Conservation (phyloP, 495 filamentous ascomycete genomes). For the Penicillium steckii region DNA sequence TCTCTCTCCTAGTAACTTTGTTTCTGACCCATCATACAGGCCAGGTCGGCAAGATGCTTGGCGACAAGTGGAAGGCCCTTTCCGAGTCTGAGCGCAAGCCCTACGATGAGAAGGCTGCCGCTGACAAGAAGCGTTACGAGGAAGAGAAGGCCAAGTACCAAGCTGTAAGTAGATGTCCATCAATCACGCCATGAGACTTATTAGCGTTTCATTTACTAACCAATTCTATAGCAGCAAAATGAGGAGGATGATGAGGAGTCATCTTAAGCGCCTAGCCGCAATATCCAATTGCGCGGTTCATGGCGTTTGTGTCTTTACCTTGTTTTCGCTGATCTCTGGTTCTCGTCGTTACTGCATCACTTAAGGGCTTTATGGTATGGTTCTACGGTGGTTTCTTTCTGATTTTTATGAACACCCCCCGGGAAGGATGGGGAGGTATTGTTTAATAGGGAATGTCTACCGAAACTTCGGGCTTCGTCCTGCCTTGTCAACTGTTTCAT, state of each 20-base stretch:
- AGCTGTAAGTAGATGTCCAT: conserved; percentile 51
- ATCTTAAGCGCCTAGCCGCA: conserved; percentile 32
- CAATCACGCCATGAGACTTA: neutral
- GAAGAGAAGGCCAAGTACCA: conserved; percentile 94
- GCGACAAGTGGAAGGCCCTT: conserved; percentile 96
- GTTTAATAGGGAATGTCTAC: neutral
- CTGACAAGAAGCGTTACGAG: conserved; percentile 98
- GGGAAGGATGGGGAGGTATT: conserved; percentile 24
- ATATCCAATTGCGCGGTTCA: conserved; percentile 24
- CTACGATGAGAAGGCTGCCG: conserved; percentile 92
- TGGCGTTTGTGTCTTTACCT: conserved; percentile 35
- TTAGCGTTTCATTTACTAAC: conserved; percentile 20
- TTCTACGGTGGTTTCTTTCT: conserved; percentile 44
- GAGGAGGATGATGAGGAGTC: conserved; percentile 55
- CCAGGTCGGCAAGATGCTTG: conserved; percentile 95
- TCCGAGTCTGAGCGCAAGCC: conserved; percentile 84
- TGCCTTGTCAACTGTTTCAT: neutral
- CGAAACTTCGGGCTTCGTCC: neutral
- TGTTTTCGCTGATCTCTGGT: conserved; percentile 32
- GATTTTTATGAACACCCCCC: conserved; percentile 27
- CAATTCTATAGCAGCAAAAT: conserved; percentile 27
- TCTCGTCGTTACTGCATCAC: conserved; percentile 28
- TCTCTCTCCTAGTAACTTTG: neutral
- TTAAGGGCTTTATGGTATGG: conserved; percentile 41
- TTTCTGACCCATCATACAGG: conserved; percentile 49